Evolutionary conservation across 257 asterid species (phyloP).

Genomic region (Scutellaria barbata): DNA sequence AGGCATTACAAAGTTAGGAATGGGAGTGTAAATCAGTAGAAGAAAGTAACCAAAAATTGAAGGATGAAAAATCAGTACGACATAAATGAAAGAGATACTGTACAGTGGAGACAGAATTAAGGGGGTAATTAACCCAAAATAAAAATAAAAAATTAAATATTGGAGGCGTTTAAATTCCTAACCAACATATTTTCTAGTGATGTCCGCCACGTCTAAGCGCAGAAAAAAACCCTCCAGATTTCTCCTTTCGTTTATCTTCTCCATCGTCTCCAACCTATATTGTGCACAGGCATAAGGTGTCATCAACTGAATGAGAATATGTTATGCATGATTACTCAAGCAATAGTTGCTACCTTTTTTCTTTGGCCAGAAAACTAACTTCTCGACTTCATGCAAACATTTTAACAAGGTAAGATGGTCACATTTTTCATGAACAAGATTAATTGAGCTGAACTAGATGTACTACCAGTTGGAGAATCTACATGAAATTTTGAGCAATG

Average conservation of each 20-base stretch:
- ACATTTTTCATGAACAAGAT: too few relatives aligned
- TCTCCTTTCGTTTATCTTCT: constrained; percentile 74
- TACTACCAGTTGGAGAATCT: too few relatives aligned
- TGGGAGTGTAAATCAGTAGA: constrained; percentile 23
- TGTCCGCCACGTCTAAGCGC: constrained; percentile 76
- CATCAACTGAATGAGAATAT: not conserved
- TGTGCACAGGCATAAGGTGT: constrained; percentile 18
- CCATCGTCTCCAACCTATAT: constrained; percentile 87
- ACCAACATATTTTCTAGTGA: constrained; percentile 45
- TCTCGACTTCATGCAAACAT: too few relatives aligned
- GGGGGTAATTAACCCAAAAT: constrained; percentile 40
- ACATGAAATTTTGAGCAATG: not conserved
- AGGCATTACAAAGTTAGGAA: constrained; percentile 7
- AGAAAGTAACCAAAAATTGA: constrained; percentile 19
- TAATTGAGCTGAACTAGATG: not conserved
- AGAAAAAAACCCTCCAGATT: constrained; percentile 85
- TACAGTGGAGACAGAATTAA: constrained; percentile 42
- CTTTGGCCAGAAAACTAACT: too few relatives aligned
- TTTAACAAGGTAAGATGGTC: too few relatives aligned
- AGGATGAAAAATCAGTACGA: constrained; percentile 30
- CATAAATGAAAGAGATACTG: constrained; percentile 38
- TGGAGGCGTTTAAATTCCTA: constrained; percentile 30
- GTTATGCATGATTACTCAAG: not conserved
- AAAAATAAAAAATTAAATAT: not conserved
- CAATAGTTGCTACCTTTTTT: not conserved